A percentile compares a stretch with the other conserved stretches of the same genome.
Evolutionary conservation across 176 grass and related monocot genomes (phyloP).

Genomic region (Elymus sibiricus): DNA sequence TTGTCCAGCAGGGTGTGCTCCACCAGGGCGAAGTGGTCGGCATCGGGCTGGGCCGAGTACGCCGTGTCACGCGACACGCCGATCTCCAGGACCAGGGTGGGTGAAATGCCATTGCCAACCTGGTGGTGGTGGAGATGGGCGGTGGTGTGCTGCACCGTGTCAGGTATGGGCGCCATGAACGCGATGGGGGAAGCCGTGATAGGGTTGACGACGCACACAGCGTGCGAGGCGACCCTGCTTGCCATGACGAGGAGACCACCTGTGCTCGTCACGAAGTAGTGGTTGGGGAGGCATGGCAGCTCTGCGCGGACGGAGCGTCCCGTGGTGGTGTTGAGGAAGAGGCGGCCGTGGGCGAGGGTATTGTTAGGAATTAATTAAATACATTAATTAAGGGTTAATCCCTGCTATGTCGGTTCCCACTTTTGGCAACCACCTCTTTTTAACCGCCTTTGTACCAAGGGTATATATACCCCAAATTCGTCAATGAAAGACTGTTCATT

Average conservation of each 20-base stretch:
- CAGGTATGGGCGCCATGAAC: background rate
- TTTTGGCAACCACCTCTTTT: too few relatives aligned
- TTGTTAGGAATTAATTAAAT: too few relatives aligned
- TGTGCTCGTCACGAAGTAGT: background rate
- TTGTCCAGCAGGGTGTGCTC: background rate
- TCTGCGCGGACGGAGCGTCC: background rate
- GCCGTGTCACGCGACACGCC: background rate
- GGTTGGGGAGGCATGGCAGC: background rate
- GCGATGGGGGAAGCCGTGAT: background rate
- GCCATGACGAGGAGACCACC: background rate
- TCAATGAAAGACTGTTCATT: too few relatives aligned
- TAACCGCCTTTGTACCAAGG: too few relatives aligned
- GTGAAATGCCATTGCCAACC: background rate
- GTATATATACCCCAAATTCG: too few relatives aligned
- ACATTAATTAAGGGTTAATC: too few relatives aligned
- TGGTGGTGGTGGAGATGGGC: background rate
- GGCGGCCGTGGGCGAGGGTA: background rate
- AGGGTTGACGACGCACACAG: background rate
- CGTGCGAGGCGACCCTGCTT: background rate
- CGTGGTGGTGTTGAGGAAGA: constrained; percentile 14
- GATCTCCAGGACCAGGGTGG: background rate
- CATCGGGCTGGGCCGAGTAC: background rate
- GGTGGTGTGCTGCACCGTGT: background rate
- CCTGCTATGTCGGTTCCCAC: too few relatives aligned
- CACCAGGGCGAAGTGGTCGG: background rate